Conservation (phyloP, 2,329 filamentous ascomycete species). For the Aspergillus tubingensis region DNA sequence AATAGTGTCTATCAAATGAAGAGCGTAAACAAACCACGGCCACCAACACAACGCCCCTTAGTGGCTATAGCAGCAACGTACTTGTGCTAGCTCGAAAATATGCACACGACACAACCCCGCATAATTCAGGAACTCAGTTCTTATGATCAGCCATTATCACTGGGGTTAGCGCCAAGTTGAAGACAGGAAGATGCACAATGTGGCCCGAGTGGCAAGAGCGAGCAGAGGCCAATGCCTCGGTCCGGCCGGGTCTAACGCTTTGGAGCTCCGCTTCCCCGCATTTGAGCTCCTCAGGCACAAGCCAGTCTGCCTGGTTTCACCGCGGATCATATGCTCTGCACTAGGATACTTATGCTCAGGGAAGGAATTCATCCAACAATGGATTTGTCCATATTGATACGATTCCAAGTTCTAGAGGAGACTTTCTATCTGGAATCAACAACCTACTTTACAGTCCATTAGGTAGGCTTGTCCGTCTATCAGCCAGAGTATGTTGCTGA, state of each 20-base stretch:
- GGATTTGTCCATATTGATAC: not conserved
- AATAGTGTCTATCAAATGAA: not conserved
- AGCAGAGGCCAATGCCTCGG: conserved; percentile 20
- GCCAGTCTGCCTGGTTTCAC: not conserved
- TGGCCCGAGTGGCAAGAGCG: not conserved
- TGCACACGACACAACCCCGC: not conserved
- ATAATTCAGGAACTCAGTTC: not conserved
- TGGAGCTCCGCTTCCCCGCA: conserved; percentile 15
- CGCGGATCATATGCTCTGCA: not conserved
- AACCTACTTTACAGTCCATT: not conserved
- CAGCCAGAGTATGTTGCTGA: not conserved
- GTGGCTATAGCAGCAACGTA: not conserved
- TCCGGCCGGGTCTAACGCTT: conserved; percentile 12
- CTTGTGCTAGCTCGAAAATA: not conserved
- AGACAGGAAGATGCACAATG: not conserved
- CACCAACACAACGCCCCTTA: not conserved
- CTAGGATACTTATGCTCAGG: not conserved
- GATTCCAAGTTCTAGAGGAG: not conserved
- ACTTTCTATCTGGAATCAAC: not conserved
- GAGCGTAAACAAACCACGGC: not conserved
- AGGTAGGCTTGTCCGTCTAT: not conserved
- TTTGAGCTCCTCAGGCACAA: conserved; percentile 2
- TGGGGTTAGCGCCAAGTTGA: not conserved
- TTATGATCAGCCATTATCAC: not conserved
- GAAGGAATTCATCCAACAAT: not conserved